phyloP scores from a whole-genome alignment of 495 filamentous ascomycete genomes.

The Hypoxylon fragiforme region DNA sequence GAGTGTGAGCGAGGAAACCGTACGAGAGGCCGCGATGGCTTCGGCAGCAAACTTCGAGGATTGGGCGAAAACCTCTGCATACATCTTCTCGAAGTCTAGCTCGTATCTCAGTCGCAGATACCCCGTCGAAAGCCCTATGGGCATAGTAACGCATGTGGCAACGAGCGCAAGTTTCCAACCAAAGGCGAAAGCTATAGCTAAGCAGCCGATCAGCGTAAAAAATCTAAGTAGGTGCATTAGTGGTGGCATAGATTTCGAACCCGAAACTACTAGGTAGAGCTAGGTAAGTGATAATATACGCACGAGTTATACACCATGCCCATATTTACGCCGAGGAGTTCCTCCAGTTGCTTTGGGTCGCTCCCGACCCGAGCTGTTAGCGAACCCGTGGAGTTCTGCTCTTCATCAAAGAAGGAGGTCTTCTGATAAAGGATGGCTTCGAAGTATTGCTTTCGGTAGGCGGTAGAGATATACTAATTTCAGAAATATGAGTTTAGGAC shows the following conservation, averaged over 20 bases:
- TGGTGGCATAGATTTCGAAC: too few relatives aligned
- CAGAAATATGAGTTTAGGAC: too few relatives aligned
- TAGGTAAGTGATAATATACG: background rate
- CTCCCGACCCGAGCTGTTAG: conserved; percentile 60
- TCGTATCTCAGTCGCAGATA: conserved; percentile 59
- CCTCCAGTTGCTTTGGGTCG: conserved; percentile 64
- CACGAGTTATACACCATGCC: conserved; percentile 53
- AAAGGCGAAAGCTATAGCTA: conserved; percentile 56
- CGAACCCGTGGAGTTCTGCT: conserved; percentile 64
- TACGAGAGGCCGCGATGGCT: conserved; percentile 61
- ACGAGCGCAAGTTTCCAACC: conserved; percentile 63
- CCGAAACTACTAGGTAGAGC: background rate
- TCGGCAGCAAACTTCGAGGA: conserved; percentile 64
- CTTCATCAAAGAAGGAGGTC: conserved; percentile 65
- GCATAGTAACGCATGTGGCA: conserved; percentile 53
- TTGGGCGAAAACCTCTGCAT: conserved; percentile 59
- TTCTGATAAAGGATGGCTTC: conserved; percentile 59
- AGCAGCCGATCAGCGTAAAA: conserved; percentile 52
- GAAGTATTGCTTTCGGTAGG: conserved; percentile 63
- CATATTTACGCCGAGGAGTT: conserved; percentile 62
- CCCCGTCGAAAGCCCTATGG: conserved; percentile 50
- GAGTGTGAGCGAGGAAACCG: conserved; percentile 59
- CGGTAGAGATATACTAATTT: conserved; percentile 44
- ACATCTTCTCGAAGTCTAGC: conserved; percentile 59
- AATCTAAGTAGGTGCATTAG: conserved; percentile 28